Conservation (phyloP, 352 stramenopile genomes). For the Pythium grandisporangium region DNA sequence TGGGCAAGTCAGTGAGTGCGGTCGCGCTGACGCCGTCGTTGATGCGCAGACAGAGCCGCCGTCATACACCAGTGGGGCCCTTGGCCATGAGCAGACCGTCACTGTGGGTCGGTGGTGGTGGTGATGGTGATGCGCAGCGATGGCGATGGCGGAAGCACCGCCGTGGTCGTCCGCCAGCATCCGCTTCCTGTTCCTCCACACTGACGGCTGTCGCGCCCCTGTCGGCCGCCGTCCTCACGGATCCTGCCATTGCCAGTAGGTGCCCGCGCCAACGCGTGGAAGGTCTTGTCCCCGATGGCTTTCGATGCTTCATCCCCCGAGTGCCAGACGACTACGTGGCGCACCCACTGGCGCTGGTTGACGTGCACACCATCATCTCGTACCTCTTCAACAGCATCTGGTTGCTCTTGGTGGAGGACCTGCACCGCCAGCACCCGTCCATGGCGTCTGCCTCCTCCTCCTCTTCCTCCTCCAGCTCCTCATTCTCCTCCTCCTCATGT, state of each 20-base stretch:
- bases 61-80: too few relatives aligned
- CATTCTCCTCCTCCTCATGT: too few relatives aligned
- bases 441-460: slow-evolving; percentile 6
- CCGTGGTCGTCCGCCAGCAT: background rate
- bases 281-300: slow-evolving; percentile 17
- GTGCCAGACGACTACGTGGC: slow-evolving; percentile 27
- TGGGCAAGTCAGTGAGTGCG: too few relatives aligned
- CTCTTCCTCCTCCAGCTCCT: background rate
- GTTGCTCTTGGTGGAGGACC: slow-evolving; percentile 25
- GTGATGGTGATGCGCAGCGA: background rate
- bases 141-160: background rate
- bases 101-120: too few relatives aligned
- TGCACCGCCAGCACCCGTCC: slow-evolving; percentile 8
- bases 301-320: slow-evolving; percentile 16
- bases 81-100: too few relatives aligned
- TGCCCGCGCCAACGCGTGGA: slow-evolving; percentile 19
- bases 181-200: background rate
- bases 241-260: too few relatives aligned
- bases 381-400: slow-evolving; percentile 39
- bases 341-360: slow-evolving; percentile 22
- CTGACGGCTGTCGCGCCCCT: background rate
- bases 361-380: slow-evolving; percentile 31
- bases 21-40: too few relatives aligned
- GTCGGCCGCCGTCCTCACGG: background rate
- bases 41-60: too few relatives aligned